Percentiles rank a stretch among this genome's conserved stretches.
Conservation (phyloP, 2,329 filamentous ascomycete species). For the Ceratocystis smalleyi region DNA sequence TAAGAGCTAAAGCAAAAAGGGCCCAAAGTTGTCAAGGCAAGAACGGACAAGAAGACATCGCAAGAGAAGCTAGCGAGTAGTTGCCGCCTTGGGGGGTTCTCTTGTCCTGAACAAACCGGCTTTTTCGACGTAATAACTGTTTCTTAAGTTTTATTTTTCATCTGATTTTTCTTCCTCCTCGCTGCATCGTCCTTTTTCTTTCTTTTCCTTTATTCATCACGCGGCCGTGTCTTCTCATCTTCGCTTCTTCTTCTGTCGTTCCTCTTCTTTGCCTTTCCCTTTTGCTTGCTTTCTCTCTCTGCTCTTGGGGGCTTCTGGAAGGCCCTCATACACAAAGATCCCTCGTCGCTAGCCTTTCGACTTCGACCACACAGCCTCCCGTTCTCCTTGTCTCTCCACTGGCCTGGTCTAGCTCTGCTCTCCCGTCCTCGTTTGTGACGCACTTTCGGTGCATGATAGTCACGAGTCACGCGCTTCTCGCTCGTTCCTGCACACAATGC, state of each 20-base stretch:
- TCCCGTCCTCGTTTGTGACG: too few species aligned
- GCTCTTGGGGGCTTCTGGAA: not conserved
- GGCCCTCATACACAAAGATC: not conserved
- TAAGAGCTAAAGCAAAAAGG: not conserved
- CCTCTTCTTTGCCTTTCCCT: not conserved
- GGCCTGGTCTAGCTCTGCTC: too few species aligned
- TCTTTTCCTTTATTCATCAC: not conserved
- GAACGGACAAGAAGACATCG: not conserved
- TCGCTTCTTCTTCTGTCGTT: not conserved
- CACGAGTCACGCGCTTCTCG: not conserved
- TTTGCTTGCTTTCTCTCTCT: not conserved
- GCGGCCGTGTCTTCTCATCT: not conserved
- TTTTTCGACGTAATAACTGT: not conserved
- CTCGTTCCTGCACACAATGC: conserved; percentile 33
- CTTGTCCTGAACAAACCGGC: not conserved
- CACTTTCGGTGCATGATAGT: not conserved
- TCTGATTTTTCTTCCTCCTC: not conserved
- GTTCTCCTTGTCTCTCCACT: too few species aligned
- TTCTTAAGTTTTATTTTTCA: not conserved
- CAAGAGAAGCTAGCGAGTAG: not conserved
- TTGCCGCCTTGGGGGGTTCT: not conserved
- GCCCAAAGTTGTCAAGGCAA: not conserved
- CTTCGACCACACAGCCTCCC: not conserved
- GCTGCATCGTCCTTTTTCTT: not conserved
- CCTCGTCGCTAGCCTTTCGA: not conserved